These are phyloP conservation scores for Chytriomyces sp. DNA, from an alignment of 192 early-diverging fungal genomes.

Conservation along the genomic window DNA sequence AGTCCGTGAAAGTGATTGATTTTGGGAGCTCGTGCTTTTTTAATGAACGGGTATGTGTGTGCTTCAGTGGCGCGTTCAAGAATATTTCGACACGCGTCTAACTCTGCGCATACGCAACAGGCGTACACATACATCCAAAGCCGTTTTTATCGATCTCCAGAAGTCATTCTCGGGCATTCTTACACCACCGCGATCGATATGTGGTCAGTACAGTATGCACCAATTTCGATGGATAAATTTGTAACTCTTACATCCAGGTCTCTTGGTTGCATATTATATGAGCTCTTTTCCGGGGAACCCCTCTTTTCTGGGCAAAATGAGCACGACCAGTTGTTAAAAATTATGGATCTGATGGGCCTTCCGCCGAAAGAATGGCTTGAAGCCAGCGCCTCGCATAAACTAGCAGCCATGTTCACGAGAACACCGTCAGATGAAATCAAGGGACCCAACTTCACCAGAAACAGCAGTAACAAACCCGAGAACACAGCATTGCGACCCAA, in stretches of 20 bases:
- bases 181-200: conserved; percentile 56
- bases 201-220: conserved; percentile 33
- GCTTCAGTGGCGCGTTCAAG: neutral
- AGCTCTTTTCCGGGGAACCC: conserved; percentile 52
- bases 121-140: conserved; percentile 50
- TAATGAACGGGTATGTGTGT: conserved; percentile 37
- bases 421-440: neutral
- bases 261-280: conserved; percentile 51
- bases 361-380: conserved; percentile 20
- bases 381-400: neutral
- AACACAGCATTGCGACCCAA: neutral
- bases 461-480: neutral
- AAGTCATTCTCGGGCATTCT: conserved; percentile 47
- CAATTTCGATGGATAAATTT: neutral
- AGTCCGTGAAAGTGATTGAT: conserved; percentile 50
- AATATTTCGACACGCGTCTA: neutral
- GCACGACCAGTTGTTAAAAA: conserved; percentile 45
- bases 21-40: conserved; percentile 55
- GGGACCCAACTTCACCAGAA: neutral
- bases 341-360: conserved; percentile 38
- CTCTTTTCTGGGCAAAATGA: conserved; percentile 51
- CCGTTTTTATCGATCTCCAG: conserved; percentile 52
- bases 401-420: conserved; percentile 3
- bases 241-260: neutral
- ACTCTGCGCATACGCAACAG: conserved; percentile 2